Evolutionary conservation across 2,329 filamentous ascomycete genomes (phyloP), one percentile per base, ranked within the genome.

Genomic region (Exophiala viscosa): DNA sequence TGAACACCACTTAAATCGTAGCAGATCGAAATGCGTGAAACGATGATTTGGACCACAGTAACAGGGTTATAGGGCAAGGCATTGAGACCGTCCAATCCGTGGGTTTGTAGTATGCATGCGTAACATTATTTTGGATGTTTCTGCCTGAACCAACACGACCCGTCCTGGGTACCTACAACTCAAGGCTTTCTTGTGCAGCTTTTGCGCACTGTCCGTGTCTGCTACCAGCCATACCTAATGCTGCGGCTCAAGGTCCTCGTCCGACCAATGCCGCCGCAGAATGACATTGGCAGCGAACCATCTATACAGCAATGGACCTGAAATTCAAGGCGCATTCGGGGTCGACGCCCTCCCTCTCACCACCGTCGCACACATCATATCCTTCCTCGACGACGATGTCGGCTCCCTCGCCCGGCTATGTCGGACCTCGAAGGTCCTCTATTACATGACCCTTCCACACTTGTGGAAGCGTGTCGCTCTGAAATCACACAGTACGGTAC

Each of bases 381-480:
- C 76, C 40, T 72, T 78, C 64, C 69, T 85, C 43, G 78, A 84
- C 53, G 73, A 83, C 57, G 73, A 83, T 69, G 71, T 74, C 39
- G 76, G 68, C 54, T 82, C 84, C 63, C 74, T 85, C 20, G 80
- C 81, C 31, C 74, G 80, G 54, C 66, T 83, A 48, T 83, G 80
- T 57, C 75, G 80, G 52, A 82, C 81, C 46, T 83, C 79, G 56
- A 75, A 80, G 11, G 73, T 85, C 36, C 74, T 84, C 60, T 81
- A 84, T 60, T 85, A 85, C 69, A 84, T 85, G 80, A 74, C 79
- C 32, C 70, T 84, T 2, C 82, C 82, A 15, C 79, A 79, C 51
- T 75, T 85, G 36, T 85, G 84, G 67, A 73, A 75, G 64, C 67
- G 70, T 32, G 75, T 85, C 48, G 77, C 73, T 5, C 69, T 85